Conservation (phyloP, 2,329 filamentous ascomycete species). For the Rhynchosporium agropyri region DNA sequence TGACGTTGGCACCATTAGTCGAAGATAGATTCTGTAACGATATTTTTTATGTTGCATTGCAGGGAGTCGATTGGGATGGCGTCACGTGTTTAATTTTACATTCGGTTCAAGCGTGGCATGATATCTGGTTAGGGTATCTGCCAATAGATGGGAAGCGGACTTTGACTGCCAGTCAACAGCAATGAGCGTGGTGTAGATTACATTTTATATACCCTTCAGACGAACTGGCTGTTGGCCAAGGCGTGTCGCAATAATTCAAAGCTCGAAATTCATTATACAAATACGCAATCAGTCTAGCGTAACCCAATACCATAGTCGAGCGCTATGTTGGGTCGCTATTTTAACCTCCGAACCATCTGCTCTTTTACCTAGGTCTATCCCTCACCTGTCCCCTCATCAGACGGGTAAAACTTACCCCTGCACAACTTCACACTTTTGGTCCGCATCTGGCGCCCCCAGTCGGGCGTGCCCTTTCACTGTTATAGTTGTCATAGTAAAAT, state of each 20-base stretch:
- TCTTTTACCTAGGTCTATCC: no score
- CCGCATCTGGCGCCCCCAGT: no score
- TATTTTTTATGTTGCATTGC: conserved; percentile 7
- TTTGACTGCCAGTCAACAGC: not conserved
- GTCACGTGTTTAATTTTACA: not conserved
- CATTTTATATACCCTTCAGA: conserved; percentile 8
- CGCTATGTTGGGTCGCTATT: no score
- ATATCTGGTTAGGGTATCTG: not conserved
- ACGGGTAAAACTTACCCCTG: no score
- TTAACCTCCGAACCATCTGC: no score
- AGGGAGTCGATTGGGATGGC: conserved; percentile 2
- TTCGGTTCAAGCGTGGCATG: not conserved
- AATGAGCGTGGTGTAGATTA: not conserved
- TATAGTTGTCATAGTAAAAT: no score
- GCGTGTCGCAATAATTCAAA: conserved; percentile 6
- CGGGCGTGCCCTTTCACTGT: no score
- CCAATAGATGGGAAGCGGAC: not conserved
- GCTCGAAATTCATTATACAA: not conserved
- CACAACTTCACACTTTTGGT: no score
- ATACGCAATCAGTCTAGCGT: no score
- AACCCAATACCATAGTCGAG: no score
- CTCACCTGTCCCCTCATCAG: no score
- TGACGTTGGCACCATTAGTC: not conserved
- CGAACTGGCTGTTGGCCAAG: not conserved
- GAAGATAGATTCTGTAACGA: not conserved